Conservation (phyloP, 2,329 filamentous ascomycete species). For the Colletotrichum sp. region DNA sequence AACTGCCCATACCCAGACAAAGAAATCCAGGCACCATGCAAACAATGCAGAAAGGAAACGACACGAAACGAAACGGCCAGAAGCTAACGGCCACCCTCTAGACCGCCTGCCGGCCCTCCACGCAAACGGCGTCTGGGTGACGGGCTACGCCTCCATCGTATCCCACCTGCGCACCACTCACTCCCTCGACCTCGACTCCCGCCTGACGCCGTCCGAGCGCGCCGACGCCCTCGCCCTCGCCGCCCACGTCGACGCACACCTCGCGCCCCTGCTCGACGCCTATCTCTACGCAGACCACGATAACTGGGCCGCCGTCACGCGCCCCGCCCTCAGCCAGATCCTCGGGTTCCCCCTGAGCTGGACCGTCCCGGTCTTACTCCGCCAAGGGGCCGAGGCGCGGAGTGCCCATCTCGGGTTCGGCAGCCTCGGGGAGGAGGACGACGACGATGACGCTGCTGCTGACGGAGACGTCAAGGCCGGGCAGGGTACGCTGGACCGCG, state of each 20-base stretch:
- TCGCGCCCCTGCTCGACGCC: slow-evolving; percentile 81
- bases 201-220: slow-evolving; percentile 40
- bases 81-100: slow-evolving; percentile 29
- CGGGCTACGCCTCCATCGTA: slow-evolving; percentile 67
- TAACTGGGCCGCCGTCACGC: slow-evolving; percentile 81
- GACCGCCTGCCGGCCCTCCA: slow-evolving; percentile 61
- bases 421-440: slow-evolving; percentile 66
- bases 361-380: slow-evolving; percentile 77
- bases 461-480: slow-evolving; percentile 31
- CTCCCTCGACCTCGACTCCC: slow-evolving; percentile 40
- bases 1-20: neutral
- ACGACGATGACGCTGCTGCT: no score
- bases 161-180: slow-evolving; percentile 53
- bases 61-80: neutral
- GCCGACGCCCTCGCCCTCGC: slow-evolving; percentile 60
- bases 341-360: slow-evolving; percentile 90
- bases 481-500: slow-evolving; percentile 27
- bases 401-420: slow-evolving; percentile 75
- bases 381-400: slow-evolving; percentile 70
- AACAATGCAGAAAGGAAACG: neutral
- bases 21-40: neutral
- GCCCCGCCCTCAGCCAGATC: slow-evolving; percentile 79
- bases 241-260: slow-evolving; percentile 76
- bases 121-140: slow-evolving; percentile 57
- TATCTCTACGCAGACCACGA: slow-evolving; percentile 89